Base-by-base conservation (phyloP, 1,284 basidiomycete species). In the Anthracocystis setariae region DNA sequence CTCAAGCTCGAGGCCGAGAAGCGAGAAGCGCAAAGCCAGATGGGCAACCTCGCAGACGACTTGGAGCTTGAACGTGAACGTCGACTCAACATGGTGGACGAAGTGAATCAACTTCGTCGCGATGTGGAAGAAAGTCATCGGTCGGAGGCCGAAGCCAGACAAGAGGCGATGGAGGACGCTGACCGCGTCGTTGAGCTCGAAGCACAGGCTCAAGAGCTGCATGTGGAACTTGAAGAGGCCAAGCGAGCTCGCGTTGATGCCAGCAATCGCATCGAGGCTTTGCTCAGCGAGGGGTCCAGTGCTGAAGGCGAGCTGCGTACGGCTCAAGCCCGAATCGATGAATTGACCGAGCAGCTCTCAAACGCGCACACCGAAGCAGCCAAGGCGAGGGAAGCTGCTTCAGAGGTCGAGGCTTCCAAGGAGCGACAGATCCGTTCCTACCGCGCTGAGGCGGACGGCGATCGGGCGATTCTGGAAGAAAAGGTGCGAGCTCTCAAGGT, bases 381-480 rank as follows among this genome's bases (percentile, higher is more conserved):
- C 18, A 69, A 73, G 45, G 76, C 67, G 3, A 51, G 69, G 15
- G 74, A 79, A 33, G 49, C 70, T 8, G 63, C 69, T 21, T 55
- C 65, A 0, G 77, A 80, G 38, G 67, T 73, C 39, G 78, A 80
- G 37, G 54, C 51, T 3, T 54, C 65, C 33, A 73, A 71, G 35
- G 78, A 80, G 40, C 63, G 67, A 10, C 67, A 73, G 32, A 67
- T 80, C 12, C 64, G 78, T 12, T 66, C 68, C 8, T 63, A 77
- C 44, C 69, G 76, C 18, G 78, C 77, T 17, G 78, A 80, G 51
- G 77, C 76, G 7, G 78, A 80, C 37, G 74, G 76, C 4, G 78
- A 80, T 48, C 72, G 77, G 8, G 78, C 78, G 8, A 80, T 80
- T 17, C 46, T 80, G 25, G 78, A 80, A 49, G 78, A 79, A 60